Base-by-base conservation (phyloP, 2,329 filamentous ascomycete species). In the Aspergillus fumigatiaffinis region DNA sequence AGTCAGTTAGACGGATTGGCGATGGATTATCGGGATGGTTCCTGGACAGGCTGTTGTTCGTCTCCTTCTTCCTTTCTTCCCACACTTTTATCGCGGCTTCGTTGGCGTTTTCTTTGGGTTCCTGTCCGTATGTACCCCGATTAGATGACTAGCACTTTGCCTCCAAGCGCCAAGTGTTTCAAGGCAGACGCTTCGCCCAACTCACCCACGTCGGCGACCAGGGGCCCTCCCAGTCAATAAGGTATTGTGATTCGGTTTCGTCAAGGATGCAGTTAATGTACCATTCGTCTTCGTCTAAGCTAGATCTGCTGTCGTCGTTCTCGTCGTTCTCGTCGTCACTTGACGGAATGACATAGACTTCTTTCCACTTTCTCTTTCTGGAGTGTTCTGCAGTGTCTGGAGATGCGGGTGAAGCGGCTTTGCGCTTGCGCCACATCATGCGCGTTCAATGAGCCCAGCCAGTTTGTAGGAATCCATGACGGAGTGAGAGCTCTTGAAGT, bases 161-260 rank as follows among this genome's bases (percentile, higher is more conserved):
- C 21, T 23, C 23, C 23, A 47, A 6, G 44, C 0, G 23, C 20
- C 44, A 14, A 14, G 10, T 21, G 9, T 14, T 47, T 20, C 42
- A 8, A 20, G n/a, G 4, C n/a, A 9, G 21, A 14, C 12, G 10
- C 44, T 47, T 23, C 8, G 38, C 32, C 14, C 7, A 52, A 71
- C 73, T 67, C 63, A 76, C 73, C 73, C 73, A 76, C 58, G 65
- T 71, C 53, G 73, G 72, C 32, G 68, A 63, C 61, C 68, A 76
- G 28, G 64, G 61, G 8, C 70, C 73, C 55, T 71, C 68, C 73
- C 73, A 75, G 35, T 74, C 73, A 58, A 76, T 72, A 28, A 76
- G 63, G 62, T 75, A 76, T 51, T 71, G 64, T 20, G 63, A 62
- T 48, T 64, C 56, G 32, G 66, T 67, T 62, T 76, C 73, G 60